Evolutionary conservation across 2,329 filamentous ascomycete genomes (phyloP).

Genomic region (Helotiales sp.): DNA sequence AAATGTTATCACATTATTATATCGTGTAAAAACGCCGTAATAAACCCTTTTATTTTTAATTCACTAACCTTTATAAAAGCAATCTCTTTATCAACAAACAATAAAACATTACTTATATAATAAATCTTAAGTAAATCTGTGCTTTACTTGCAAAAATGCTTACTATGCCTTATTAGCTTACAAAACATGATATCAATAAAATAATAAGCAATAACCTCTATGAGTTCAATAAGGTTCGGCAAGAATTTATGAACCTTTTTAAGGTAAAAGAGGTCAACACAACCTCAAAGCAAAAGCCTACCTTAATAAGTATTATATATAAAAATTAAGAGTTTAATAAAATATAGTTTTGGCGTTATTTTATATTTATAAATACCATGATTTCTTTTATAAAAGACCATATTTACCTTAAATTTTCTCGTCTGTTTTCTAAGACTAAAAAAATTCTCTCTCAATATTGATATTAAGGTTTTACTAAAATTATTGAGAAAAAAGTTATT

Average conservation of each 20-base stretch:
- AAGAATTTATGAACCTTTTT: slow-evolving; percentile 39
- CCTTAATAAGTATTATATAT: slow-evolving; percentile 34
- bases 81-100: slow-evolving; percentile 47
- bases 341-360: slow-evolving; percentile 42
- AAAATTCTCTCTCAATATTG: slow-evolving; percentile 34
- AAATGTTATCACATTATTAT: slow-evolving; percentile 39
- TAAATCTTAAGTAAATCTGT: slow-evolving; percentile 47
- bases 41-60: slow-evolving; percentile 40
- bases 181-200: slow-evolving; percentile 34
- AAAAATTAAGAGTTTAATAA: slow-evolving; percentile 38
- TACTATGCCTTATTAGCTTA: slow-evolving; percentile 43
- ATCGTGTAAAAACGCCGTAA: slow-evolving; percentile 36
- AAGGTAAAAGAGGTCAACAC: slow-evolving; percentile 32
- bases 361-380: slow-evolving; percentile 38
- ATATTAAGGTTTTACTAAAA: slow-evolving; percentile 32
- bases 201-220: slow-evolving; percentile 28
- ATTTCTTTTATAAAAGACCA: slow-evolving; percentile 36
- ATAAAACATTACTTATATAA: slow-evolving; percentile 44
- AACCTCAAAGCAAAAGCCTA: slow-evolving; percentile 16
- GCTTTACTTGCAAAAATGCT: slow-evolving; percentile 41
- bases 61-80: slow-evolving; percentile 44
- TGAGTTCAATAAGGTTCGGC: slow-evolving; percentile 31
- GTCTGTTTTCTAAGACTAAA: slow-evolving; percentile 30
- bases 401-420: slow-evolving; percentile 36
- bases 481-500: slow-evolving; percentile 26